A percentile compares a stretch with the other conserved stretches of the same genome.
Conservation (phyloP, 108 stramenopile genomes). For the Parmales sp. region DNA sequence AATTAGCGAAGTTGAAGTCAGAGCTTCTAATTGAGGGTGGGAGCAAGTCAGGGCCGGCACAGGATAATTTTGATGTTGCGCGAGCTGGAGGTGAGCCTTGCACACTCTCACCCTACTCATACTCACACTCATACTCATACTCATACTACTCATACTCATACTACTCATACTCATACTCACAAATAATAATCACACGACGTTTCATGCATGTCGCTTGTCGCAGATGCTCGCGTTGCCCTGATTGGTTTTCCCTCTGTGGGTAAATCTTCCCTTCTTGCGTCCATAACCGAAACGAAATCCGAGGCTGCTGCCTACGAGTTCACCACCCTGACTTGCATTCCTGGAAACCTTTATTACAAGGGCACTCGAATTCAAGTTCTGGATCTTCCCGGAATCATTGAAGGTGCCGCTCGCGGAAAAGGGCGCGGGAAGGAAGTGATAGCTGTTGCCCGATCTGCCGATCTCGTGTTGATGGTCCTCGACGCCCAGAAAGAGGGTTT, state of each 20-base stretch:
- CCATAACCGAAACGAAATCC: conserved; percentile 81
- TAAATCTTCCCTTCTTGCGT: conserved; percentile 78
- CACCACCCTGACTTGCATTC: conserved; percentile 97
- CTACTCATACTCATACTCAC: background rate
- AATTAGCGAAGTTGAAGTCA: conserved; percentile 86
- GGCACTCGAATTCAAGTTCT: conserved; percentile 92
- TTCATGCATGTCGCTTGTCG: conserved; percentile 84
- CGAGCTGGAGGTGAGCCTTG: background rate
- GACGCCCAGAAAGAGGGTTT: conserved; percentile 94
- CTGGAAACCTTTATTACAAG: conserved; percentile 82
- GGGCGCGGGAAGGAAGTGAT: conserved; percentile 97
- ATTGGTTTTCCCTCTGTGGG: conserved; percentile 93
- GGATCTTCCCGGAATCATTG: conserved; percentile 99
- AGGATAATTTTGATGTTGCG: conserved; percentile 10
- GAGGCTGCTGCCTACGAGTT: conserved; percentile 88
- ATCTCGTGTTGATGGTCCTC: conserved; percentile 94
- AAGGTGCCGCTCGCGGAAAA: conserved; percentile 96
- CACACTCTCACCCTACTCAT: background rate
- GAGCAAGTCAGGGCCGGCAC: conserved; percentile 12
- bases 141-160: background rate
- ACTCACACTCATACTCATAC: background rate
- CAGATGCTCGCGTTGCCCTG: conserved; percentile 92
- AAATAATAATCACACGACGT: conserved; percentile 45
- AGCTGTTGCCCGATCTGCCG: conserved; percentile 87
- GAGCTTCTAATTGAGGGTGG: conserved; percentile 82